phyloP scores from a whole-genome alignment of 371 early-diverging fungal genomes.

The Sporodiniella umbellata region DNA sequence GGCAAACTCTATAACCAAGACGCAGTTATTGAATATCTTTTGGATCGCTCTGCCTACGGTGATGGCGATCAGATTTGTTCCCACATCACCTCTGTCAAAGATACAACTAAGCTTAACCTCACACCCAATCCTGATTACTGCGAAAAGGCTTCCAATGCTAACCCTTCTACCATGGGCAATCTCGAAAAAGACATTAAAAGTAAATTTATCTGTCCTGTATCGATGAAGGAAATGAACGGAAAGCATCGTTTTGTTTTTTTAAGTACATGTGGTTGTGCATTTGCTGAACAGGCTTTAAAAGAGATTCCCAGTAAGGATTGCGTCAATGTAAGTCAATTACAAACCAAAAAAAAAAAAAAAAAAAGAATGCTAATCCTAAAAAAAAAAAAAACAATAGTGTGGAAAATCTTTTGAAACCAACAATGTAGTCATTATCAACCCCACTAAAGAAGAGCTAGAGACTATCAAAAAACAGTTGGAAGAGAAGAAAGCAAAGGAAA shows the following conservation, averaged over 20 bases:
- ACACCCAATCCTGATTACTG: slow-evolving; percentile 70
- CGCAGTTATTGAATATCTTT: slow-evolving; percentile 78
- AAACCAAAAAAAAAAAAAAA: slow-evolving; percentile 1
- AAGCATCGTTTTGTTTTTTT: slow-evolving; percentile 77
- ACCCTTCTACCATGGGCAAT: slow-evolving; percentile 44
- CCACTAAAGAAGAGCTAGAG: slow-evolving; percentile 61
- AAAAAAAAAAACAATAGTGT: slow-evolving; percentile 53
- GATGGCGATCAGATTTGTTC: slow-evolving; percentile 80
- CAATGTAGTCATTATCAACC: slow-evolving; percentile 79
- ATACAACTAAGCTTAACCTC: slow-evolving; percentile 73
- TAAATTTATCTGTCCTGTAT: slow-evolving; percentile 86
- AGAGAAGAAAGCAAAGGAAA: slow-evolving; percentile 56
- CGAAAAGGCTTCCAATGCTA: slow-evolving; percentile 27
- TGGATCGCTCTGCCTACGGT: slow-evolving; percentile 75
- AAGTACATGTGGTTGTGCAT: slow-evolving; percentile 84
- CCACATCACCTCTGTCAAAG: slow-evolving; percentile 73
- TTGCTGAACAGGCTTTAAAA: slow-evolving; percentile 82
- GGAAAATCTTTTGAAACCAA: slow-evolving; percentile 53
- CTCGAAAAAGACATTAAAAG: slow-evolving; percentile 53
- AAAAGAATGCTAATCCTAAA: neutral
- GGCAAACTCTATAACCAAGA: slow-evolving; percentile 94
- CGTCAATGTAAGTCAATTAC: slow-evolving; percentile 42
- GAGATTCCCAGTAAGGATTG: slow-evolving; percentile 65
- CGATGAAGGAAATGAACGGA: slow-evolving; percentile 94
- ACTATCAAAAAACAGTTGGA: slow-evolving; percentile 51